Evolutionary conservation across 2,329 filamentous ascomycete species (phyloP), one percentile per base, ranked within the genome.

Genomic region (Tolypocladium tundrense): DNA sequence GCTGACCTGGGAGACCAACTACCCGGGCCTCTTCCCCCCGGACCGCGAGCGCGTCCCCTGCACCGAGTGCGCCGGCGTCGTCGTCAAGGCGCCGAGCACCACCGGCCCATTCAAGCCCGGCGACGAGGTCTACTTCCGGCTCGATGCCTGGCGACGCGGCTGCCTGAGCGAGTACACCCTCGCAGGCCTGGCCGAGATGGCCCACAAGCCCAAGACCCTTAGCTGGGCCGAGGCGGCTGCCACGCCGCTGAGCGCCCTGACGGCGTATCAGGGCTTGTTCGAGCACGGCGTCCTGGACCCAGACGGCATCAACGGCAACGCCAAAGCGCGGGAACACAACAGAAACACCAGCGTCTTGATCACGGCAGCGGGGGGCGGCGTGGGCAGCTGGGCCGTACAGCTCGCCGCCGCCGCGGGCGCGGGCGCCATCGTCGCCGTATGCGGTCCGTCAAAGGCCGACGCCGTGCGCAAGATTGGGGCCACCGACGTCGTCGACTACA

Each of bases 251-350:
- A 73, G 70, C 57, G 69, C 74, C 10, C 62, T 76, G 53, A 77
- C 75, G 3, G 74, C 73, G 1, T 74, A 68, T 65, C 75, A 77
- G 62, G 70, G 67, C 7, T 58, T 76, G 24, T 78, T 77, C 58
- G 55, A 64, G 5, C 69, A 73, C n/a, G 70, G 70, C 1, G 60
- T 53, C 4, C 60, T 75, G 16, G 66, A 73, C 35, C 60, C 59
- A 14, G 57, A 39, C 3, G 72, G 61, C 1, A 42, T 73, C 6
- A 60, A 60, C 8, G 70, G 69, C 21, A 67, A 70, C 48, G 53
- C 57, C 6, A 62, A 56, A 1, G 70, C 71, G 0, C 55, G 60
- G 7, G 60, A 60, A 14, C 41, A 54, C 21, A 75, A 75, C 52
- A 59, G 57, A 4, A 61, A 61, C 37, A 60, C 68, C 31, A 60